Conservation (phyloP, 768 basidiomycete species). For the Hemileccinum rubropunctum region DNA sequence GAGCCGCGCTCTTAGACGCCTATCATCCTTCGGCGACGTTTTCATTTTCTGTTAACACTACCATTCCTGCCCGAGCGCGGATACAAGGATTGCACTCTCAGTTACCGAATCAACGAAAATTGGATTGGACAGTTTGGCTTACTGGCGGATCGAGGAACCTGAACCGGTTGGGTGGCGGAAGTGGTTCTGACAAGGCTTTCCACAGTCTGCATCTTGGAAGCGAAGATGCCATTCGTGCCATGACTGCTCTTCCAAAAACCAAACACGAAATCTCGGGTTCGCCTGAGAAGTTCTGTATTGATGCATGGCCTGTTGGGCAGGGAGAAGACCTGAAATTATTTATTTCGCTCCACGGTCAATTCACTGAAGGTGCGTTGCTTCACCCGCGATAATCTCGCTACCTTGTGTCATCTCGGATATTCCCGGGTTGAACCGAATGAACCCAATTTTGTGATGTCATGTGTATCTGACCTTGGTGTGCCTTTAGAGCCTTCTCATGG, state of each 20-base stretch:
- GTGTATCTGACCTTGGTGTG: conserved; percentile 16
- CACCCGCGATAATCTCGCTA: conserved; percentile 9
- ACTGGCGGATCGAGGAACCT: conserved; percentile 71
- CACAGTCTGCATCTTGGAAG: conserved; percentile 71
- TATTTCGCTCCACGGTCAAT: conserved; percentile 84
- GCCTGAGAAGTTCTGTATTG: conserved; percentile 81
- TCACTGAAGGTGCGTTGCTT: conserved; percentile 74
- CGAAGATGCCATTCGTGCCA: conserved; percentile 57
- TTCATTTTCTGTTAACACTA: conserved; percentile 83
- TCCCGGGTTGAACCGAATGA: conserved; percentile 6
- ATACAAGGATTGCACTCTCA: conserved; percentile 64
- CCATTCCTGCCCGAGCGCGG: conserved; percentile 75
- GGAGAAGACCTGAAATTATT: conserved; percentile 57
- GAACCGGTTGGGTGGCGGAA: conserved; percentile 57
- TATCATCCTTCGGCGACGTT: conserved; percentile 90
- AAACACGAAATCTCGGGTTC: conserved; percentile 79
- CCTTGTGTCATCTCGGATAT: conserved; percentile 8
- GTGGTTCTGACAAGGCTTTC: conserved; percentile 59
- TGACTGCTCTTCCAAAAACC: conserved; percentile 69
- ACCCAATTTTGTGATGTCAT: conserved; percentile 13
- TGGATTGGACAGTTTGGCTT: conserved; percentile 78
- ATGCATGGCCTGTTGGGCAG: conserved; percentile 75
- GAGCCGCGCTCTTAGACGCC: conserved; percentile 60
- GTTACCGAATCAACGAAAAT: conserved; percentile 79
- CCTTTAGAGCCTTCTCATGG: conserved; percentile 66